Evolutionary conservation across 1,284 basidiomycete species (phyloP).

Genomic region (Ganoderma boninense): DNA sequence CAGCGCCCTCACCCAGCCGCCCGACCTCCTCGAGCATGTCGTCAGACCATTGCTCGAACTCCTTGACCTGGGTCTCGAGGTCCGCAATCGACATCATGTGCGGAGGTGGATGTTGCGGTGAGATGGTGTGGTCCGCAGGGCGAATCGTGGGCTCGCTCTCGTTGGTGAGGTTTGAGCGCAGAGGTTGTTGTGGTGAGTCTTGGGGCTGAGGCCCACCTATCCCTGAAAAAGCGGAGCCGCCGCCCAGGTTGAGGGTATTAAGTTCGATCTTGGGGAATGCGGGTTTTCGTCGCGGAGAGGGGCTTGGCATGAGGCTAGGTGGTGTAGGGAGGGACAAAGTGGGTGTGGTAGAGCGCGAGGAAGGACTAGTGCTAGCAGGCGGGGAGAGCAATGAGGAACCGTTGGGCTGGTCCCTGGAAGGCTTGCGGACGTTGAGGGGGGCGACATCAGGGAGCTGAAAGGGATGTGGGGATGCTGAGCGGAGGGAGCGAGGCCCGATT

Average conservation of each 20-base stretch:
- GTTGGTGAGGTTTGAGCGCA: conserved; percentile 41
- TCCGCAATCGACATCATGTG: conserved; percentile 43
- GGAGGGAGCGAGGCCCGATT: conserved; percentile 63
- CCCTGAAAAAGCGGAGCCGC: neutral
- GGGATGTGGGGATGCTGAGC: conserved; percentile 57
- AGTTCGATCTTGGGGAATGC: conserved; percentile 43
- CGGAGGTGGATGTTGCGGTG: conserved; percentile 36
- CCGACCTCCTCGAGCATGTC: conserved; percentile 76
- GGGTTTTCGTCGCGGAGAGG: conserved; percentile 36
- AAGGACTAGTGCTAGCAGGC: conserved; percentile 27
- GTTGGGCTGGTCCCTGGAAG: conserved; percentile 38
- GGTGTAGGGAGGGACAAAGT: conserved; percentile 24
- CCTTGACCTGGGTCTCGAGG: conserved; percentile 44
- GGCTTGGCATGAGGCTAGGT: conserved; percentile 24
- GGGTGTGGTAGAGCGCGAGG: conserved; percentile 36
- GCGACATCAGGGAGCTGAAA: conserved; percentile 40
- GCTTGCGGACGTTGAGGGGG: conserved; percentile 53
- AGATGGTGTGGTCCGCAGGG: conserved; percentile 46
- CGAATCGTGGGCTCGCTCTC: conserved; percentile 65
- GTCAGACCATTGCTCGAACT: conserved; percentile 66
- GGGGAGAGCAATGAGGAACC: conserved; percentile 35
- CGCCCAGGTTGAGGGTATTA: conserved; percentile 15
- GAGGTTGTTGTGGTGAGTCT: conserved; percentile 22
- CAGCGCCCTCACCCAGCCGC: conserved; percentile 93
- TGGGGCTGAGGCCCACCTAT: conserved; percentile 11